Conservation (phyloP, 139 green algal species). For the Tetraselmis striata region DNA sequence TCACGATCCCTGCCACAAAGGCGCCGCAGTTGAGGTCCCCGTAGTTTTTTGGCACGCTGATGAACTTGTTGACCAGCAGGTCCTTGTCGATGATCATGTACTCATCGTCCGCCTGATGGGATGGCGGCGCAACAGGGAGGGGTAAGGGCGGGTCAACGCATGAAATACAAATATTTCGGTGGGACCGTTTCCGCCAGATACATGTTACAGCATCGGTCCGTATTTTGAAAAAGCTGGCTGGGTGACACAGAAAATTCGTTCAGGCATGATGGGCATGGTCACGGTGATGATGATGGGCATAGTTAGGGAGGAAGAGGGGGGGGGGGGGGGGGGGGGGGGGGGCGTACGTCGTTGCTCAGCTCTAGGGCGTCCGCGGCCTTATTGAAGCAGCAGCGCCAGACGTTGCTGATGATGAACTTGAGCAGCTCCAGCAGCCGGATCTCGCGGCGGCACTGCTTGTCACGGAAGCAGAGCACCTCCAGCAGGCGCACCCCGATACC, state of each 20-base stretch:
- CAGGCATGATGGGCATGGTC: too few species aligned
- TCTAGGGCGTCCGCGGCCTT: conserved; percentile 89
- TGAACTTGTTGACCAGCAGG: conserved; percentile 78
- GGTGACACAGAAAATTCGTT: too few species aligned
- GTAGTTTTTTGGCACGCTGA: conserved; percentile 89
- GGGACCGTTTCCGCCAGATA: too few species aligned
- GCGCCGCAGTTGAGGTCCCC: conserved; percentile 79
- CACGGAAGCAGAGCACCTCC: conserved; percentile 79
- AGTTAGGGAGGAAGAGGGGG: too few species aligned
- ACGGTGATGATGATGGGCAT: too few species aligned
- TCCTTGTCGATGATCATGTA: conserved; percentile 95
- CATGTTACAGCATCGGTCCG: too few species aligned
- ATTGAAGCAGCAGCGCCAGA: conserved; percentile 92
- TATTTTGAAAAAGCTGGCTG: too few species aligned
- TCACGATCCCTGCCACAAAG: conserved; percentile 88
- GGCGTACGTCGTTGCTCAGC: conserved; percentile 81
- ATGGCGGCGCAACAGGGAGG: too few species aligned
- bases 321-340: too few species aligned
- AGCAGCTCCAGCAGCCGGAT: conserved; percentile 80
- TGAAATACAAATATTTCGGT: too few species aligned
- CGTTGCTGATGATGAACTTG: conserved; percentile 79
- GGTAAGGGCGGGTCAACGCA: too few species aligned
- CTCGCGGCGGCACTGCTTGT: conserved; percentile 61
- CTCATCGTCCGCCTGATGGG: conserved; percentile 85
- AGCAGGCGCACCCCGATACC: conserved; percentile 79